Conservation (phyloP, 1,139 yeast genomes). For the Lodderomyces pseudojiufengensis region DNA sequence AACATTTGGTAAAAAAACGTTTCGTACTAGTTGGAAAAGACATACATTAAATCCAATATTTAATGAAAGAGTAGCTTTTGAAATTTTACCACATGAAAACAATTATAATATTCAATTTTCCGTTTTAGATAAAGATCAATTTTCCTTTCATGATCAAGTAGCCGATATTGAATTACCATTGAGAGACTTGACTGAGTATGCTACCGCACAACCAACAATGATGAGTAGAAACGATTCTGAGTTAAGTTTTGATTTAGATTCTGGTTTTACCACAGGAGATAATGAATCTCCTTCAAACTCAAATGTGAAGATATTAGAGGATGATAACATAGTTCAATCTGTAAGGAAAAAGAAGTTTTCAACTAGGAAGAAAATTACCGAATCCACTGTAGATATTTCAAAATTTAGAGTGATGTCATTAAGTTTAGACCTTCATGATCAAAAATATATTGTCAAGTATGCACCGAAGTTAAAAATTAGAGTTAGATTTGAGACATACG, state of each 20-base stretch:
- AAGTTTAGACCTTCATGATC: constrained; percentile 30
- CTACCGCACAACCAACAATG: constrained; percentile 10
- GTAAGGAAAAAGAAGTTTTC: constrained; percentile 27
- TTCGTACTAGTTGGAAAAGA: constrained; percentile 79
- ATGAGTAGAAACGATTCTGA: neutral
- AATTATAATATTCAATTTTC: constrained; percentile 65
- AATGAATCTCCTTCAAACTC: constrained; percentile 15
- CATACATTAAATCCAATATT: constrained; percentile 82
- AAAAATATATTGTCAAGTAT: constrained; percentile 35
- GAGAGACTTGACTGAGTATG: constrained; percentile 36
- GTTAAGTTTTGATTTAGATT: neutral
- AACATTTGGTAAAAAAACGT: constrained; percentile 85
- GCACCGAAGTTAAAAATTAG: constrained; percentile 56
- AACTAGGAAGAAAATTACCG: constrained; percentile 24
- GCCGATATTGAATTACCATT: constrained; percentile 60
- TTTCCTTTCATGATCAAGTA: constrained; percentile 79
- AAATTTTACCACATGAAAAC: constrained; percentile 63
- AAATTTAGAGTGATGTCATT: constrained; percentile 43
- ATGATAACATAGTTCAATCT: constrained; percentile 28
- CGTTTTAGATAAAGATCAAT: constrained; percentile 78
- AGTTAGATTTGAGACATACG: constrained; percentile 68
- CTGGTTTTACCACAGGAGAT: constrained; percentile 14
- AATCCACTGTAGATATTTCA: constrained; percentile 37
- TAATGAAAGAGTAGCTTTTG: constrained; percentile 78
- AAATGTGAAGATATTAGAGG: constrained; percentile 26